These are phyloP conservation scores for Protea cynaroides DNA, from an alignment of 164 flowering plant genomes.

Conservation along the genomic window DNA sequence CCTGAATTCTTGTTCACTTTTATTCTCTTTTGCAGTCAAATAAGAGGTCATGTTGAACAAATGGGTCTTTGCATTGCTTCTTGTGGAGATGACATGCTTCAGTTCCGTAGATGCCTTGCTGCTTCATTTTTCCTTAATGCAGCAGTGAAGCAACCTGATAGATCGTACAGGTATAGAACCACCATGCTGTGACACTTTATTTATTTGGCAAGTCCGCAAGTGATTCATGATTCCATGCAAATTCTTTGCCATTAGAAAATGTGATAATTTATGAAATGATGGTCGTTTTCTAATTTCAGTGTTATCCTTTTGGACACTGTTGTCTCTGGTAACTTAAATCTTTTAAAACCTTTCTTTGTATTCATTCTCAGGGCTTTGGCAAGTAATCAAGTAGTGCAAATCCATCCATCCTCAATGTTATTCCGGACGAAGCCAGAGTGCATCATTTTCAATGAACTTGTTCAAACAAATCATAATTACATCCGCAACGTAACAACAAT, in stretches of 20 bases:
- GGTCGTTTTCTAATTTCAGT: background rate
- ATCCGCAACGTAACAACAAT: constrained; percentile 71
- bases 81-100: constrained; percentile 83
- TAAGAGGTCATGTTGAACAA: constrained; percentile 58
- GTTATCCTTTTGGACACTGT: background rate
- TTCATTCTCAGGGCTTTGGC: constrained; percentile 58
- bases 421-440: constrained; percentile 68
- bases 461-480: constrained; percentile 65
- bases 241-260: background rate
- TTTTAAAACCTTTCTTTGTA: background rate
- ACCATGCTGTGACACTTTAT: background rate
- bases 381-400: constrained; percentile 62
- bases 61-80: constrained; percentile 75
- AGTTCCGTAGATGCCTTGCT: constrained; percentile 82
- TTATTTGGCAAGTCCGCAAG: background rate
- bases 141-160: constrained; percentile 79
- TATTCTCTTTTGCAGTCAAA: constrained; percentile 56
- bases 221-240: background rate
- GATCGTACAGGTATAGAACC: constrained; percentile 62
- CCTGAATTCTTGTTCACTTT: background rate
- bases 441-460: constrained; percentile 73
- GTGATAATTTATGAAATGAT: background rate
- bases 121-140: constrained; percentile 91
- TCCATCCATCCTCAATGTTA: constrained; percentile 84
- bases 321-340: background rate